phyloP scores from a whole-genome alignment of 352 stramenopile species.

The Peronospora tabacina region DNA sequence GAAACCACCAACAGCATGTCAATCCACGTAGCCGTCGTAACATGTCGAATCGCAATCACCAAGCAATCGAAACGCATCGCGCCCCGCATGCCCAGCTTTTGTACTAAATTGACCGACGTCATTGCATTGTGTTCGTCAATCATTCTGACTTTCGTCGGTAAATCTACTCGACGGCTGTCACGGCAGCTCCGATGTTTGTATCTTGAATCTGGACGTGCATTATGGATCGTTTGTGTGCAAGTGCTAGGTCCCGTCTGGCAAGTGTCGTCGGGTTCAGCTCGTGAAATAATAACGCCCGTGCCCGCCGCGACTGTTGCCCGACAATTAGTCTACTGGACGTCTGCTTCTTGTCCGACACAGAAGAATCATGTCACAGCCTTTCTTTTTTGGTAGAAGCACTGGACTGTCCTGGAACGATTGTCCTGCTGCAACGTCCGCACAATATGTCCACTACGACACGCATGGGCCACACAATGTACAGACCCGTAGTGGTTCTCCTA shows the following conservation, averaged over 20 bases:
- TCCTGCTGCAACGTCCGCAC: constrained; percentile 3
- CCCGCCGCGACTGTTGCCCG: constrained; percentile 8
- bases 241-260: background rate
- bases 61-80: constrained; percentile 41
- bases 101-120: constrained; percentile 34
- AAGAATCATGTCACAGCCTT: constrained; percentile 14
- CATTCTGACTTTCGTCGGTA: constrained; percentile 38
- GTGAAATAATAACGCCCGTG: constrained; percentile 18
- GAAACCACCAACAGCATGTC: constrained; percentile 27
- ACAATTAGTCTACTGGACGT: constrained; percentile 3
- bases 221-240: constrained; percentile 8
- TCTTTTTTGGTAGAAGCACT: constrained; percentile 11
- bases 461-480: constrained; percentile 15
- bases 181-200: constrained; percentile 32
- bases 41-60: constrained; percentile 19
- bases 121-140: constrained; percentile 27
- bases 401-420: constrained; percentile 2
- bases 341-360: constrained; percentile 13
- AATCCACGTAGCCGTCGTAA: constrained; percentile 43
- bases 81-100: constrained; percentile 35
- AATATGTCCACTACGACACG: background rate
- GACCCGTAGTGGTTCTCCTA: too few species aligned
- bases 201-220: constrained; percentile 41
- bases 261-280: constrained; percentile 2
- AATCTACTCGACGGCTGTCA: constrained; percentile 50